Percentiles rank a stretch among this genome's conserved stretches.
phyloP scores from a whole-genome alignment of 129 eudicot genomes.

The Flaveria sonorensis region DNA sequence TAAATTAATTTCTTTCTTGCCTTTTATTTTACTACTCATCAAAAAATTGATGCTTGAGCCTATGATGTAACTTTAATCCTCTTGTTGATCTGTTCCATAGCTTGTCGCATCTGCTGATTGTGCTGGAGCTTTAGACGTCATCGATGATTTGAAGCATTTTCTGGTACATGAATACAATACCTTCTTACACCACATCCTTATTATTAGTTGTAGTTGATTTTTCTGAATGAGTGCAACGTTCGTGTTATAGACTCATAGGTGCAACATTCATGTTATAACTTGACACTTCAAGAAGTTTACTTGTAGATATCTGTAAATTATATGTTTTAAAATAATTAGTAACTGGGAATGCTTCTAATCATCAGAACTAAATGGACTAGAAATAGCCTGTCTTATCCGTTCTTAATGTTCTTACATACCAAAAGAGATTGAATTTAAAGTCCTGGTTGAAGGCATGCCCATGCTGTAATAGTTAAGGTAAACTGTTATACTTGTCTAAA shows the following conservation, averaged over 20 bases:
- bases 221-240: neutral
- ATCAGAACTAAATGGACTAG: no score
- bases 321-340: no score
- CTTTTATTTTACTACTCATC: slow-evolving; percentile 10
- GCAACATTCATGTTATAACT: neutral
- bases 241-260: neutral
- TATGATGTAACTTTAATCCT: slow-evolving; percentile 30
- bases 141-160: slow-evolving; percentile 84
- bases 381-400: neutral
- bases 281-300: no score
- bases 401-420: neutral
- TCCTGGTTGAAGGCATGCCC: slow-evolving; percentile 13
- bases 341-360: no score
- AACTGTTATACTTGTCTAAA: slow-evolving; percentile 2
- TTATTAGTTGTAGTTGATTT: slow-evolving; percentile 5
- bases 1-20: slow-evolving; percentile 7
- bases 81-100: slow-evolving; percentile 45
- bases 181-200: slow-evolving; percentile 14
- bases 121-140: slow-evolving; percentile 96
- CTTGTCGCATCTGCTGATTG: slow-evolving; percentile 93
- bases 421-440: neutral
- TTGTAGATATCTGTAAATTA: no score
- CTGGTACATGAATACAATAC: slow-evolving; percentile 53
- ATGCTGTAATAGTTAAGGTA: slow-evolving; percentile 5
- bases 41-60: slow-evolving; percentile 16